Base-by-base conservation (phyloP, 2,329 filamentous ascomycete species). In the Cladosporium sp. region DNA sequence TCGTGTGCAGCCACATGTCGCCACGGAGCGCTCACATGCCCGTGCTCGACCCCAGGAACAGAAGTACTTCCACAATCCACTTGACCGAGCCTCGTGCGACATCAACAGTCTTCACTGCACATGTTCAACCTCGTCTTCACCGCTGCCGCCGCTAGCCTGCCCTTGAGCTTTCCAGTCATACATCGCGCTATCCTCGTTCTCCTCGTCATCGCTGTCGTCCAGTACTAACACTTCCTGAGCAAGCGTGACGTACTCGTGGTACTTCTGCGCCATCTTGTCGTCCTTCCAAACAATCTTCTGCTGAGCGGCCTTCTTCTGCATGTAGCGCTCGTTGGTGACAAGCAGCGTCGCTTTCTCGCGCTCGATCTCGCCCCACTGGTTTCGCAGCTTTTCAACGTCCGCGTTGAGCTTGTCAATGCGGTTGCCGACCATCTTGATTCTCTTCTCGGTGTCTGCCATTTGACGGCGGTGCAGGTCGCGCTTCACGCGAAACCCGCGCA, bases 341-440 rank as follows among this genome's bases (percentile, higher is more conserved):
- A 37, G 22, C 15, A 55, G 32, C 9, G 19, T 32, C 7, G 40
- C 28, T 19, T 47, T 55, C 34, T 55, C 52, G 15, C 52, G 40
- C 52, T 55, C 52, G 4, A 55, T 22, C 19, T 37, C 52, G 13
- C 40, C 28, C 52, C 52, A 55, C 40, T 28, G 52, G 40, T 22
- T 17, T 13, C 52, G 52, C 15, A 55, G 13, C 39, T 35, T 37
- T 20, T 55, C 52, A 15, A 55, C 20, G 13, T 37, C 22, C 32
- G 24, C 32, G 40, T 36, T 39, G 3, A 55, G 32, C 28, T 25
- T 36, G 52, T 55, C 52, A 40, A 55, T 20, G 40, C 52, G 52
- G 17, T 25, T 17, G 19, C 17, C n/a, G 25, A 55, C 40, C 52
- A 55, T 55, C 15, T 7, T 15, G 7, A 13, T 5, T 20, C 45